A percentile compares a stretch with the other conserved stretches of the same genome.
These are phyloP conservation scores for Blastobotrys peoriensis DNA, from an alignment of 805 yeast species.

Conservation along the genomic window DNA sequence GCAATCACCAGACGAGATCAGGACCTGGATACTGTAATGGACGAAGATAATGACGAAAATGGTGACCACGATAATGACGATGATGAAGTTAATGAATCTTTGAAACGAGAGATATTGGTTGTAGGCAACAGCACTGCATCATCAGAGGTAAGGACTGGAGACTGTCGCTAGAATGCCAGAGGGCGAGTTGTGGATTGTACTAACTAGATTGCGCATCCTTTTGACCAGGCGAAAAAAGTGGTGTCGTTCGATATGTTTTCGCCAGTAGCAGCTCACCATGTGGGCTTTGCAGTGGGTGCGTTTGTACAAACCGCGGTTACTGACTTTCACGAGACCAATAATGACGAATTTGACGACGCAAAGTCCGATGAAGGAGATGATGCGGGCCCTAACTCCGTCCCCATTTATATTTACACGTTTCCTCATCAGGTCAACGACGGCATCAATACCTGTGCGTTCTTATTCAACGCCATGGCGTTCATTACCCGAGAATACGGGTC, in stretches of 20 bases:
- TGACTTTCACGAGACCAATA: conserved; percentile 29
- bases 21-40: conserved; percentile 9
- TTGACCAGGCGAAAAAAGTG: conserved; percentile 67
- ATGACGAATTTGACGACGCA: conserved; percentile 18
- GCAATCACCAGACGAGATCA: conserved; percentile 40
- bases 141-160: conserved; percentile 50
- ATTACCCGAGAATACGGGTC: conserved; percentile 87
- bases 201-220: conserved; percentile 59
- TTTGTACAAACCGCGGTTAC: conserved; percentile 60
- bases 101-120: conserved; percentile 32
- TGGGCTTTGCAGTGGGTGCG: conserved; percentile 93
- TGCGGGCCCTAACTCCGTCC: conserved; percentile 37
- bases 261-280: conserved; percentile 88
- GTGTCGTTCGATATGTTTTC: conserved; percentile 67
- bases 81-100: conserved; percentile 13
- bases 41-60: conserved; percentile 29
- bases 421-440: conserved; percentile 54
- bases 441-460: conserved; percentile 66
- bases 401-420: conserved; percentile 56
- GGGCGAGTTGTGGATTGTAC: too few species aligned
- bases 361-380: conserved; percentile 33
- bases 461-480: conserved; percentile 74
- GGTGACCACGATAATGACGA: conserved; percentile 16
- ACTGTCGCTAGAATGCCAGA: too few species aligned
- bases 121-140: conserved; percentile 42